Conservation (phyloP, 371 early-diverging fungal species). For the Rhizopus sp. region DNA sequence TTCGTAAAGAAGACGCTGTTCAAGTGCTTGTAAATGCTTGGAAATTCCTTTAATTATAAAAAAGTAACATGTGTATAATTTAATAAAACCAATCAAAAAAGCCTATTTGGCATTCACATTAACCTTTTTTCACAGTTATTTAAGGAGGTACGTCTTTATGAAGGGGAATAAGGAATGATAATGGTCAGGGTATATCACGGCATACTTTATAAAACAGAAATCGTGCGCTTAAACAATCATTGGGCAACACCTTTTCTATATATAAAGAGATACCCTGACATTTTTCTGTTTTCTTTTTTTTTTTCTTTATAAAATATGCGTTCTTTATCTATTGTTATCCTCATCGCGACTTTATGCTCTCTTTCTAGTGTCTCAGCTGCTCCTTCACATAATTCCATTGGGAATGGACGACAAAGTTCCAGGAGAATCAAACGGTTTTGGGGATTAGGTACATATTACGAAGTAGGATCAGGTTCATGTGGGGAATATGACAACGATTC, state of each 20-base stretch:
- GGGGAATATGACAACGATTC: conserved; percentile 29
- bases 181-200: too few species aligned
- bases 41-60: conserved; percentile 48
- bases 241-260: conserved; percentile 4
- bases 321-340: too few species aligned
- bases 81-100: conserved; percentile 1
- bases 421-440: conserved; percentile 5
- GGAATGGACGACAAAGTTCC: too few species aligned
- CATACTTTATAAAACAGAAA: conserved; percentile 2
- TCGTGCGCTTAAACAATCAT: neutral
- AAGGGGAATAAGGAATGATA: too few species aligned
- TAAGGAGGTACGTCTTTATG: too few species aligned
- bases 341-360: too few species aligned
- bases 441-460: conserved; percentile 38
- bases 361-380: too few species aligned
- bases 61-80: neutral
- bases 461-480: conserved; percentile 42
- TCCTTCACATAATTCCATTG: too few species aligned
- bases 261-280: neutral
- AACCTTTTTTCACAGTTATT: too few species aligned
- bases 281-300: too few species aligned
- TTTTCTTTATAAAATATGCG: too few species aligned
- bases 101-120: neutral
- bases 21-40: conserved; percentile 67
- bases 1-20: conserved; percentile 67